phyloP scores from a whole-genome alignment of 257 asterid species.

The Apocynum venetum region DNA sequence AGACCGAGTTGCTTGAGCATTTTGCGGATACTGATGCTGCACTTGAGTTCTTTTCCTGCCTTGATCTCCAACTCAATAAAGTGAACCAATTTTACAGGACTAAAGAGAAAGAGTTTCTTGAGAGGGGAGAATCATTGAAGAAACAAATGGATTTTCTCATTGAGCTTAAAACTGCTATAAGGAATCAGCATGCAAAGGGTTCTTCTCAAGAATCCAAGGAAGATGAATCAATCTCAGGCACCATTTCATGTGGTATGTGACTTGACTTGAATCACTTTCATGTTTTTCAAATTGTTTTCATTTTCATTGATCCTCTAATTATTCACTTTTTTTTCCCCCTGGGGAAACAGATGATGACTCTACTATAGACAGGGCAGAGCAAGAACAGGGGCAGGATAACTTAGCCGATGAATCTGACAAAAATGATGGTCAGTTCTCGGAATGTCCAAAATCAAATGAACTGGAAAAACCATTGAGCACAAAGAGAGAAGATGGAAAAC shows the following conservation, averaged over 20 bases:
- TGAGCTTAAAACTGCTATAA: slow-evolving; percentile 54
- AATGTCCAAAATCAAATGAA: slow-evolving; percentile 39
- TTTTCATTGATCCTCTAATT: neutral
- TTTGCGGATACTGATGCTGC: slow-evolving; percentile 67
- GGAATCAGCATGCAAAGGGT: slow-evolving; percentile 34
- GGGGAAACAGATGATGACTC: slow-evolving; percentile 56
- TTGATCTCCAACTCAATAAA: slow-evolving; percentile 83
- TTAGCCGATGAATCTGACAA: slow-evolving; percentile 31
- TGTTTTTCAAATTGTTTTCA: neutral
- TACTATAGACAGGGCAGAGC: slow-evolving; percentile 30
- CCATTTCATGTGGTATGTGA: slow-evolving; percentile 68
- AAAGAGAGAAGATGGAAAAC: slow-evolving; percentile 38
- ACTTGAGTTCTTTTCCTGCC: slow-evolving; percentile 57
- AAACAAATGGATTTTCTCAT: slow-evolving; percentile 76
- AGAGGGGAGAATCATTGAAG: slow-evolving; percentile 67
- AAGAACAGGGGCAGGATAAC: slow-evolving; percentile 45
- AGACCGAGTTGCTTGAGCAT: slow-evolving; percentile 71
- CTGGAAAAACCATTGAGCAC: slow-evolving; percentile 38
- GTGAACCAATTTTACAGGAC: slow-evolving; percentile 71
- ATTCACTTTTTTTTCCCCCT: neutral
- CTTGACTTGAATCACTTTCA: neutral
- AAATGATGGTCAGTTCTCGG: slow-evolving; percentile 21
- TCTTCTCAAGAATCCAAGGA: slow-evolving; percentile 43
- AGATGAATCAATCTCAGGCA: slow-evolving; percentile 66
- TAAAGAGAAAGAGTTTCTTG: slow-evolving; percentile 81